Base-by-base conservation (phyloP, 2,329 filamentous ascomycete species). In the Ascochyta viciae-villosae region DNA sequence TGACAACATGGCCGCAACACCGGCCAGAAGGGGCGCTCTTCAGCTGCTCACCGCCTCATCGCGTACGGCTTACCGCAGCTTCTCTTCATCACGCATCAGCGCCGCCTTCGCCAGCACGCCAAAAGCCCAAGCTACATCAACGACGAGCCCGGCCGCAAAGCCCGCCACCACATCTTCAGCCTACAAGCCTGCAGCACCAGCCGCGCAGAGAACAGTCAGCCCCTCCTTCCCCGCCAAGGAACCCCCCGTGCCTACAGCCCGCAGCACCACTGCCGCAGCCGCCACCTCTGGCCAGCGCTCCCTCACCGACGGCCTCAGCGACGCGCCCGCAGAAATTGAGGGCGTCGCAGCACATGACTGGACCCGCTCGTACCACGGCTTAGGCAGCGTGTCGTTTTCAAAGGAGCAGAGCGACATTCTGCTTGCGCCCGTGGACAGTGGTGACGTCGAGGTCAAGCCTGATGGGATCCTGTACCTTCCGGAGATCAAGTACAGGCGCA, bases 381-480 rank as follows among this genome's bases (percentile, higher is more conserved):
- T 96, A 16, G 89, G 88, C 33, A 82, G 83, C 0, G 80, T 81
- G 31, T 84, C 91, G 0, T 96, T 96, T 75, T 81, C 87, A 3
- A 79, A 86, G 41, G 88, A 92, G 76, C 85, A 89, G 49, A 83
- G 85, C 9, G 82, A 86, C 15, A 83, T 91, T 19, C 82, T 97
- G 42, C 84, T 90, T 60, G 81, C 85, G 53, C 87, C 88, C 1
- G 74, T 96, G 12, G 79, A 86, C 50, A 78, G 84, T 0, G 83
- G 88, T 43, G 94, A 98, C 77, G 88, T 99, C 51, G 95, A 99
- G 81, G 89, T 99, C 73, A 99, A 99, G 81, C 94, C 95, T 29
- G 95, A 99, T 79, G 95, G 95, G 31, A 94, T 99, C 65, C 82
- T 98, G 57, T 99, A 98, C 75, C 82, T 99, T 55, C 95, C 95